Evolutionary conservation across 495 filamentous ascomycete species (phyloP).

Genomic region (Amphirosellinia nigrospora): DNA sequence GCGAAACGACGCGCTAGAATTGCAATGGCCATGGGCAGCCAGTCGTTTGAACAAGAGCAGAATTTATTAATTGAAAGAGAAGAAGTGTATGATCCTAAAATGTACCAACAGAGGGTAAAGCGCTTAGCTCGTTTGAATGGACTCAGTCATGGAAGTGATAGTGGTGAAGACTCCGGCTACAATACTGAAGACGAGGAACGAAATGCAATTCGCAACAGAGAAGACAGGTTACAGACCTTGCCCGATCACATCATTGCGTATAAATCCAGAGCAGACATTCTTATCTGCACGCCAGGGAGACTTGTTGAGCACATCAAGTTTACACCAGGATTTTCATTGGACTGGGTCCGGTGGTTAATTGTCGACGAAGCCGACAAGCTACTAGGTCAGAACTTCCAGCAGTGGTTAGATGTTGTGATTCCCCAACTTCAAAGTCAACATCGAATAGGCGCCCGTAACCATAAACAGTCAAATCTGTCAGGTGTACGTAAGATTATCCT

Average conservation of each 20-base stretch:
- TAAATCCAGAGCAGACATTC: constrained; percentile 78
- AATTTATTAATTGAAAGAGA: constrained; percentile 64
- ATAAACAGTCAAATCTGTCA: constrained; percentile 55
- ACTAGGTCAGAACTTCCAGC: constrained; percentile 89
- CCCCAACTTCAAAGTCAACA: constrained; percentile 61
- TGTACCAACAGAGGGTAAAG: constrained; percentile 38
- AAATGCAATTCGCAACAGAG: constrained; percentile 35
- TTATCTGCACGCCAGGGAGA: constrained; percentile 91
- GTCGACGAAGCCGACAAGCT: constrained; percentile 95
- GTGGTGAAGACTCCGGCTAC: constrained; percentile 34
- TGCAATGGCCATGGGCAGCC: constrained; percentile 81
- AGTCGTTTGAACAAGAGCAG: constrained; percentile 78
- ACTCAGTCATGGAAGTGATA: constrained; percentile 15
- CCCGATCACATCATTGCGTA: constrained; percentile 67
- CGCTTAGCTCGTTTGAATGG: constrained; percentile 11
- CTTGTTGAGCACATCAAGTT: constrained; percentile 88
- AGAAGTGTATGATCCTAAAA: constrained; percentile 52
- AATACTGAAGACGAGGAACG: constrained; percentile 40
- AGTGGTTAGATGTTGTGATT: constrained; percentile 82
- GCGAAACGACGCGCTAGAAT: constrained; percentile 70
- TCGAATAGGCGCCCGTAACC: constrained; percentile 46
- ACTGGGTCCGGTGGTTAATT: constrained; percentile 80
- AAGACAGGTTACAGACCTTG: constrained; percentile 45
- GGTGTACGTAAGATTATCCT: constrained; percentile 76
- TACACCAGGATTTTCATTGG: constrained; percentile 78